These are phyloP conservation scores for Fusarium tricinctum DNA, from an alignment of 2,329 filamentous ascomycete genomes.

Conservation along the genomic window DNA sequence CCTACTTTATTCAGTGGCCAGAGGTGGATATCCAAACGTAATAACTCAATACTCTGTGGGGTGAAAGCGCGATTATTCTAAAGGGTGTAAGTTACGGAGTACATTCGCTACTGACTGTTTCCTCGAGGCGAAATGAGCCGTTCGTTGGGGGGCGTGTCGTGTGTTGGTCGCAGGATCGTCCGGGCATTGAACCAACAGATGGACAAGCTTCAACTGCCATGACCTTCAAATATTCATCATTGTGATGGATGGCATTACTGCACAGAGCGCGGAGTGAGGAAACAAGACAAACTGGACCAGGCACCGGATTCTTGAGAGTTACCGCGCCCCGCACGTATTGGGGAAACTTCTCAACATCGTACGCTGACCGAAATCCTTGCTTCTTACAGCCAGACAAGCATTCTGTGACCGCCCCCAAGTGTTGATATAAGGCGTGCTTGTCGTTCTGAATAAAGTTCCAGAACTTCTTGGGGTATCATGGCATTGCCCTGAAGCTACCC, in stretches of 20 bases:
- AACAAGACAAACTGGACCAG: too few relatives aligned
- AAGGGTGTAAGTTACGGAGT: too few relatives aligned
- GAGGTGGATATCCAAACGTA: conserved; percentile 43
- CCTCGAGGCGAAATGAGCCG: too few relatives aligned
- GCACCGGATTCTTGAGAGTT: background rate
- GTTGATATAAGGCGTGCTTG: conserved; percentile 15
- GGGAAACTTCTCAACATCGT: background rate
- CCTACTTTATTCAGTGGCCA: conserved; percentile 35
- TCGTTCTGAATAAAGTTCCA: conserved; percentile 28
- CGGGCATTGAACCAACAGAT: conserved; percentile 7
- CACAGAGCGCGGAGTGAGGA: too few relatives aligned
- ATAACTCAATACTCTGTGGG: conserved; percentile 31
- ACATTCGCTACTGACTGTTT: too few relatives aligned
- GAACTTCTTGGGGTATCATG: conserved; percentile 24
- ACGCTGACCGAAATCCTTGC: conserved; percentile 1
- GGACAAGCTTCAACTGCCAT: conserved; percentile 15
- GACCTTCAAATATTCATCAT: conserved; percentile 24
- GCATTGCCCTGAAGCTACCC: conserved; percentile 3
- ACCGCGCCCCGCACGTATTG: background rate
- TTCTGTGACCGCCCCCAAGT: background rate
- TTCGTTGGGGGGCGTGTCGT: too few relatives aligned
- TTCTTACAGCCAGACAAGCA: background rate
- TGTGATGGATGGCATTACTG: conserved; percentile 2
- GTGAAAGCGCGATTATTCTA: conserved; percentile 9
- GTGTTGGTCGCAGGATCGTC: too few relatives aligned